Percentiles rank a stretch among this genome's conserved stretches.
phyloP scores from a whole-genome alignment of 2,329 filamentous ascomycete genomes.

The Chrysoporthe austroafricana region DNA sequence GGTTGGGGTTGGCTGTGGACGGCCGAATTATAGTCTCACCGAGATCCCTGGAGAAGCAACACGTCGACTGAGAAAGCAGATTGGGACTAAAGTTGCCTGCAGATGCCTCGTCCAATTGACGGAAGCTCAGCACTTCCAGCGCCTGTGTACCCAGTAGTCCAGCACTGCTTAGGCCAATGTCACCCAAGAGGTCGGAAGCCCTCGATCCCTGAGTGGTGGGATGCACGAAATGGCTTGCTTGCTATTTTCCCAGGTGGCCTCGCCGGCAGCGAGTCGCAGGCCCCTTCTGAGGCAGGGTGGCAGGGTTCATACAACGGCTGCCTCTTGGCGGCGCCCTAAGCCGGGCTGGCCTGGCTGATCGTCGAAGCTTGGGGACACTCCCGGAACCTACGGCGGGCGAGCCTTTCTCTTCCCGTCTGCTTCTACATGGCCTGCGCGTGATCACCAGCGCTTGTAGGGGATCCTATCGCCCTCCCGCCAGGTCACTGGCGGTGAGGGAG shows the following conservation, averaged over 20 bases:
- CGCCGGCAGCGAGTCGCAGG: not conserved
- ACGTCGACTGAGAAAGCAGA: not conserved
- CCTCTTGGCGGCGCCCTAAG: not conserved
- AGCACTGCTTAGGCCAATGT: not conserved
- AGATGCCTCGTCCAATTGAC: not conserved
- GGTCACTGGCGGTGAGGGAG: not conserved
- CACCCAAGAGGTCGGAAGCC: not conserved
- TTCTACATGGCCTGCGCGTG: not conserved
- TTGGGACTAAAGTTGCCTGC: not conserved
- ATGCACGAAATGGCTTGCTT: conserved; percentile 3
- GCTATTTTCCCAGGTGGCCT: not conserved
- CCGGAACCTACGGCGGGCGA: not conserved
- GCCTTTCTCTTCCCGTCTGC: too few relatives aligned
- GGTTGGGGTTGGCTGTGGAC: not conserved
- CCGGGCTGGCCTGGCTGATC: not conserved
- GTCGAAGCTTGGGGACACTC: not conserved
- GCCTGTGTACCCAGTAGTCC: not conserved
- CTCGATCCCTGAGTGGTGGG: not conserved
- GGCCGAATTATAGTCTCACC: not conserved
- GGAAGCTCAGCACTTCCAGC: not conserved
- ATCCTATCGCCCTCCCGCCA: not conserved
- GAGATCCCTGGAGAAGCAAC: not conserved
- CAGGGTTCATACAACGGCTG: not conserved
- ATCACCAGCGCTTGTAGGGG: not conserved
- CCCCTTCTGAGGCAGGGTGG: not conserved